These are phyloP conservation scores for Yamadazyma triangularis DNA, from an alignment of 1,139 yeast genomes.

Conservation along the genomic window DNA sequence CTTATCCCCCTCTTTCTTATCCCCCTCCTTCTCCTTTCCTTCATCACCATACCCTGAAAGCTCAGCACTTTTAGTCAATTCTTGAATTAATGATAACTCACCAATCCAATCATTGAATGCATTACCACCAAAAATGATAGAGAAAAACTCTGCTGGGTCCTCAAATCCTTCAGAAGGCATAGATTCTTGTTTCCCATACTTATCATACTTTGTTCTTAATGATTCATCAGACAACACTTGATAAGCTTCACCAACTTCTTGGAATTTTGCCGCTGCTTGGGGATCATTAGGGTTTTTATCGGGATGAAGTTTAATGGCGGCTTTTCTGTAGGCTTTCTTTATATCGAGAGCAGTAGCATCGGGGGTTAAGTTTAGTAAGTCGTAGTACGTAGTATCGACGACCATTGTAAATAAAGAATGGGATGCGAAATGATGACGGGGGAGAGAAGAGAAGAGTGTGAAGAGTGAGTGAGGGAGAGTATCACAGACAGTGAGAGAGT, in stretches of 20 bases:
- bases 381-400: conserved; percentile 91
- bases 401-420: conserved; percentile 60
- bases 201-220: conserved; percentile 65
- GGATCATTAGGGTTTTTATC: conserved; percentile 93
- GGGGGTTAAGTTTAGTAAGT: conserved; percentile 60
- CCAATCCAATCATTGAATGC: conserved; percentile 66
- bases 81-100: conserved; percentile 59
- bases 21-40: conserved; percentile 6
- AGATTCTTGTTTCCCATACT: conserved; percentile 80
- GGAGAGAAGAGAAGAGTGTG: too few relatives aligned
- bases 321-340: conserved; percentile 85
- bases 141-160: conserved; percentile 79
- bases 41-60: conserved; percentile 31
- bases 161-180: conserved; percentile 81
- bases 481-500: too few relatives aligned
- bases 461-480: too few relatives aligned
- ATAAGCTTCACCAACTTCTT: conserved; percentile 74
- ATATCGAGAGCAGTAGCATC: conserved; percentile 80
- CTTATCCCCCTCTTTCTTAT: conserved; percentile 2
- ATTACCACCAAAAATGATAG: conserved; percentile 81
- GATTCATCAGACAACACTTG: conserved; percentile 77
- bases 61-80: conserved; percentile 56
- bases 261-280: conserved; percentile 66
- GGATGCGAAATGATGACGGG: too few relatives aligned
- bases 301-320: conserved; percentile 83